phyloP scores from a whole-genome alignment of 2,329 filamentous ascomycete species.

The Epichloe aotearoae region DNA sequence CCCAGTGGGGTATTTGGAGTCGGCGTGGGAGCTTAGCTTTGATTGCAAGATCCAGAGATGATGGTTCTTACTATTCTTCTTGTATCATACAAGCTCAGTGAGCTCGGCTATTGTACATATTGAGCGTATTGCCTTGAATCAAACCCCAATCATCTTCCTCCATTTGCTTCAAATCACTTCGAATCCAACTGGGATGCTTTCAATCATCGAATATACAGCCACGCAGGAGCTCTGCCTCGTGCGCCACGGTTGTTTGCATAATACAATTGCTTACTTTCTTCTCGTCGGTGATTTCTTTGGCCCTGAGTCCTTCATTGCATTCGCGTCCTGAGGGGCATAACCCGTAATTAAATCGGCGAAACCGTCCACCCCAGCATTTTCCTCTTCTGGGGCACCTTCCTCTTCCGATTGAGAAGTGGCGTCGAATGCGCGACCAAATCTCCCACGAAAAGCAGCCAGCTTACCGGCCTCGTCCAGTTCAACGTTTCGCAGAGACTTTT shows the following conservation, averaged over 20 bases:
- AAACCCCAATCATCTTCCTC: not conserved
- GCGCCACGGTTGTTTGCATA: not conserved
- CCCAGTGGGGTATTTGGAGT: slow-evolving; percentile 5
- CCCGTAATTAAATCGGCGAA: slow-evolving; percentile 39
- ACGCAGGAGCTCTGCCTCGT: not conserved
- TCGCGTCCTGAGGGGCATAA: slow-evolving; percentile 30
- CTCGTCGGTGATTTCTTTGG: slow-evolving; percentile 31
- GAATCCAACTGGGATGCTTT: not conserved
- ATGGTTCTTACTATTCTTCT: slow-evolving; percentile 11
- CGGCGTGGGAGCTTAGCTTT: slow-evolving; percentile 1
- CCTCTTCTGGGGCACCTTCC: slow-evolving; percentile 17
- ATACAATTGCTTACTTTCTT: slow-evolving; percentile 26
- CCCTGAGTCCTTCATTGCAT: slow-evolving; percentile 21
- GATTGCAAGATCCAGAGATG: slow-evolving; percentile 12
- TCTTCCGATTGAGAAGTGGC: slow-evolving; percentile 25
- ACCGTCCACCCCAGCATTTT: slow-evolving; percentile 13
- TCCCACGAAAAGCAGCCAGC: slow-evolving; percentile 69
- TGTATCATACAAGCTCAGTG: slow-evolving; percentile 23
- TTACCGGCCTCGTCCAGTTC: slow-evolving; percentile 92
- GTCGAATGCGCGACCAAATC: slow-evolving; percentile 80
- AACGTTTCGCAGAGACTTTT: slow-evolving; percentile 68
- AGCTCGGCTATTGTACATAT: slow-evolving; percentile 22
- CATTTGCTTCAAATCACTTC: not conserved
- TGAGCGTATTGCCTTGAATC: slow-evolving; percentile 9
- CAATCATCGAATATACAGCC: not conserved